Percentiles rank a stretch among this genome's conserved stretches.
Conservation (phyloP, 1,139 yeast species). For the Protomyces arabidopsidicola region DNA sequence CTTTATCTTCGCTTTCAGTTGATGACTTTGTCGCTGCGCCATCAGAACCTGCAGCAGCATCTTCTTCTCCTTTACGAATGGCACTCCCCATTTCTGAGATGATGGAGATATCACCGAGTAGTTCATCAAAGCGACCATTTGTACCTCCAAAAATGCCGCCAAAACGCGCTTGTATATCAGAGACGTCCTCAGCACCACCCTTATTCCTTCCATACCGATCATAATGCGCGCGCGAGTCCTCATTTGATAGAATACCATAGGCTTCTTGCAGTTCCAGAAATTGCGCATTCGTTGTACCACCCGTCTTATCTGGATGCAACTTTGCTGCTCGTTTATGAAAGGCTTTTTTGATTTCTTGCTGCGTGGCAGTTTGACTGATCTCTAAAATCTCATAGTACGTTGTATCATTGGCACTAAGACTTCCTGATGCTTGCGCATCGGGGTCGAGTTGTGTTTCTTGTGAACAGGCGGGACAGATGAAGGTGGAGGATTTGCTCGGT, state of each 20-base stretch:
- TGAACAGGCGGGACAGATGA: conserved; percentile 12
- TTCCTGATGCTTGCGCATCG: not conserved
- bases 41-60: conserved; percentile 1
- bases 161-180: conserved; percentile 43
- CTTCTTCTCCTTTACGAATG: conserved; percentile 52
- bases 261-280: conserved; percentile 60
- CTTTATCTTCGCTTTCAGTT: not conserved
- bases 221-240: conserved; percentile 62
- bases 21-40: conserved; percentile 59
- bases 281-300: conserved; percentile 59
- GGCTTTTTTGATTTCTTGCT: conserved; percentile 80
- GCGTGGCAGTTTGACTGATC: conserved; percentile 61
- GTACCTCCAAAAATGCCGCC: conserved; percentile 84
- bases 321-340: conserved; percentile 80
- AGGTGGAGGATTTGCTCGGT: conserved; percentile 3
- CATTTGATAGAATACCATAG: conserved; percentile 75
- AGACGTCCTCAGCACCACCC: conserved; percentile 13
- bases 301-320: conserved; percentile 91
- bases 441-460: conserved; percentile 15
- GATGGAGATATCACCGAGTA: conserved; percentile 81
- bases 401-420: not conserved
- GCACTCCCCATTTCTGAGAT: conserved; percentile 70
- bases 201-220: conserved; percentile 60
- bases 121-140: conserved; percentile 59
- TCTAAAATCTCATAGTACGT: conserved; percentile 77